Evolutionary conservation across 2,329 filamentous ascomycete species (phyloP), one percentile per base, ranked within the genome.

Genomic region (Coniochaeta sp.): DNA sequence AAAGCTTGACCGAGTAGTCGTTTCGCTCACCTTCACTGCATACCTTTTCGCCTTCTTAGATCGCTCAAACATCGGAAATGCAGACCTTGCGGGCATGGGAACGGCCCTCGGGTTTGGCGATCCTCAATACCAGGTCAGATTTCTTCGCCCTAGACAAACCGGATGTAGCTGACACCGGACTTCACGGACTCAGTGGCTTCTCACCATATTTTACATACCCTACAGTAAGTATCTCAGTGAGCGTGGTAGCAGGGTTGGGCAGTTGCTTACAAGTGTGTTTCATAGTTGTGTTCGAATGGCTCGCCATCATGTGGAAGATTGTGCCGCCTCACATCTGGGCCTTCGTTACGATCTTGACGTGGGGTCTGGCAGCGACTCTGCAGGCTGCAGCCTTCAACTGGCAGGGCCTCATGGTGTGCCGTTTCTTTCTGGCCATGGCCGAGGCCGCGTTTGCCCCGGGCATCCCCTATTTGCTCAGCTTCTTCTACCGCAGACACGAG

Each of bases 401-500:
- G 69, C 57, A 63, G 1, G 70, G 71, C 28, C 65, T 77, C 59
- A 71, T 79, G 63, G 70, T 70, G 16, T 71, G 73, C 32, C 72
- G 77, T 3, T 75, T 71, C 59, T 72, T 75, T 56, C 70, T 80
- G 2, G 78, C 77, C 55, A 71, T 73, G 24, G 75, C 75, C 22
- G 77, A 79, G 64, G 76, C 77, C 16, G 77, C 72, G 1, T 80
- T 77, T 42, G 68, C 65, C 3, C 71, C 74, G 3, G 76, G 74
- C 1, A 70, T 79, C 1, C 74, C 77, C 0, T 77, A 75, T 54
- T 73, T 79, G 24, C 68, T 80, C 6, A 75, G 73, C 8, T 79
- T 80, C 65, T 80, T 80, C 65, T 81, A 80, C 60, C 70, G 74
- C 7, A 67, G 79, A 5, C 66, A 72, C 19, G 90, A 93, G 67